Percentiles rank a stretch among this genome's conserved stretches.
These are phyloP conservation scores for Penicillium sp. DNA, from an alignment of 2,329 filamentous ascomycete genomes.

Conservation along the genomic window DNA sequence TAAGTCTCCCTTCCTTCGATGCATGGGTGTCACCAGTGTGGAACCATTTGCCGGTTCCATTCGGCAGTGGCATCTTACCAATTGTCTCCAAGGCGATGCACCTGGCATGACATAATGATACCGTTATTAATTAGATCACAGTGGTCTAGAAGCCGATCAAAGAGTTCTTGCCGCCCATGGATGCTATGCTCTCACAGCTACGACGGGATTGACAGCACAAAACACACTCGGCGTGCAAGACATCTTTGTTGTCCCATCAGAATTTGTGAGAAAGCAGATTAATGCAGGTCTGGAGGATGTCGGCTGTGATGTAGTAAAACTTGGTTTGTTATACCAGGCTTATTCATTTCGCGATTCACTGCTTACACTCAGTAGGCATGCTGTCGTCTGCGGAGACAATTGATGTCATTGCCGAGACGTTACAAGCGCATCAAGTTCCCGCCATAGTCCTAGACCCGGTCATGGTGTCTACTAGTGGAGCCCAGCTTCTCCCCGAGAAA, in stretches of 20 bases:
- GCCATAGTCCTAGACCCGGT: slow-evolving; percentile 75
- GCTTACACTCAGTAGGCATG: slow-evolving; percentile 63
- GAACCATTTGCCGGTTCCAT: not conserved
- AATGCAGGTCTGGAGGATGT: slow-evolving; percentile 82
- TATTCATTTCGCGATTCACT: not conserved
- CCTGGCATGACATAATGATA: not conserved
- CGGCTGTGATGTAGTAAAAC: slow-evolving; percentile 86
- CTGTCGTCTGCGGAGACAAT: slow-evolving; percentile 72
- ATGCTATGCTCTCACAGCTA: slow-evolving; percentile 95
- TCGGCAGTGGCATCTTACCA: not conserved
- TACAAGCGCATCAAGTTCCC: slow-evolving; percentile 59
- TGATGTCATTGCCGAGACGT: slow-evolving; percentile 63
- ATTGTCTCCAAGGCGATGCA: not conserved
- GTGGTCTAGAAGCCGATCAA: slow-evolving; percentile 92
- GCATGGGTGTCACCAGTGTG: not conserved
- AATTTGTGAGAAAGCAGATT: slow-evolving; percentile 82
- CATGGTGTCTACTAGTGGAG: slow-evolving; percentile 67
- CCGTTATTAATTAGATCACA: slow-evolving; percentile 40
- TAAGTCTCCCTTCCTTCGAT: slow-evolving; percentile 47
- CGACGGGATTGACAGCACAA: slow-evolving; percentile 92
- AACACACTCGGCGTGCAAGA: slow-evolving; percentile 83
- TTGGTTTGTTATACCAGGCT: slow-evolving; percentile 58
- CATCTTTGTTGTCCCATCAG: slow-evolving; percentile 75
- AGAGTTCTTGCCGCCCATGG: slow-evolving; percentile 90
- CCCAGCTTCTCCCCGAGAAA: slow-evolving; percentile 46